Evolutionary conservation across 129 eudicot species (phyloP).

Genomic region (Pittosporum tobira): DNA sequence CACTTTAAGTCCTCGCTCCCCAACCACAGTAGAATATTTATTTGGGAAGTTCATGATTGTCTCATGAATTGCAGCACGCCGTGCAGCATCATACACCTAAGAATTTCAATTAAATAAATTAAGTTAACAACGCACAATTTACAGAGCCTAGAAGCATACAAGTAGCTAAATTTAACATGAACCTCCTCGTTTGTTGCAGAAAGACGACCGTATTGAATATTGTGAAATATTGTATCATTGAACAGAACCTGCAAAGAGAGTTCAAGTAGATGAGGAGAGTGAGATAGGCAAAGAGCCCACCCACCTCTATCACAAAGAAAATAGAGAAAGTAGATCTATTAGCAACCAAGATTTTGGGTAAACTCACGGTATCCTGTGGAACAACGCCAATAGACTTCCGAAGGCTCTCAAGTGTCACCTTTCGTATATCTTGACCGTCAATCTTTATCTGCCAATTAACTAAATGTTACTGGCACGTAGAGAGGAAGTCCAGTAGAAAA

Average conservation of each 20-base stretch:
- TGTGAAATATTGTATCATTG: conserved; percentile 91
- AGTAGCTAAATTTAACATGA: conserved; percentile 4
- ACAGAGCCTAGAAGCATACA: neutral
- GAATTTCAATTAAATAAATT: conserved; percentile 10
- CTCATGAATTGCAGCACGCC: conserved; percentile 85
- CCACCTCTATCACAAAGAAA: neutral
- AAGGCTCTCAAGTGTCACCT: conserved; percentile 76
- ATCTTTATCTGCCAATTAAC: conserved; percentile 53
- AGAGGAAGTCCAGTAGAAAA: neutral
- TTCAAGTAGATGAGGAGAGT: conserved; percentile 6
- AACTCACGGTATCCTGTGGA: conserved; percentile 94
- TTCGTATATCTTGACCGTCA: conserved; percentile 82
- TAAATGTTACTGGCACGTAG: neutral
- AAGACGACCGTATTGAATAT: conserved; percentile 86
- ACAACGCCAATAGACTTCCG: conserved; percentile 86
- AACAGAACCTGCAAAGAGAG: conserved; percentile 65
- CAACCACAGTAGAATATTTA: conserved; percentile 74
- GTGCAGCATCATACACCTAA: conserved; percentile 84
- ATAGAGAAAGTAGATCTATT: neutral
- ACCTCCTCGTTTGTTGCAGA: conserved; percentile 86
- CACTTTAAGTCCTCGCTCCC: conserved; percentile 95
- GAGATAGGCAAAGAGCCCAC: conserved; percentile 7
- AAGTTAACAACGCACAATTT: neutral
- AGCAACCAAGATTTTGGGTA: neutral
- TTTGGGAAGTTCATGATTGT: conserved; percentile 91